Evolutionary conservation across 208 protist genomes (phyloP), one percentile per base, ranked within the genome.

Genomic region (Trypanosoma boissoni): DNA sequence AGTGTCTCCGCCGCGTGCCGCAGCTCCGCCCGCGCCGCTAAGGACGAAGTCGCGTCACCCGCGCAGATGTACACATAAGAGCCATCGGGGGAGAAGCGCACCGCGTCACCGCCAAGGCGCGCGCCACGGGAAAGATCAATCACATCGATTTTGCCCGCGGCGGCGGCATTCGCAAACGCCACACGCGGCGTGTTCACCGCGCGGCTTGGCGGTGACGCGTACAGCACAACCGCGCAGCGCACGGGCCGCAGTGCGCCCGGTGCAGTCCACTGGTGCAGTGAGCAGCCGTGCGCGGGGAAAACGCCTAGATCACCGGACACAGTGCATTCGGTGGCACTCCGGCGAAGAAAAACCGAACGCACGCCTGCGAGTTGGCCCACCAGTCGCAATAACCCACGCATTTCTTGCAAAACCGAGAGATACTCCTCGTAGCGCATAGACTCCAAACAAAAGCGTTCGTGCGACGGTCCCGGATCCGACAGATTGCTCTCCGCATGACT

Each of bases 31-130:
- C 50, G 29, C 29, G 21, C 37, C 14, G 24, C 68, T 7, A 53
- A 65, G 27, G 56, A 61, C 57, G 74, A 20, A n/a, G 39, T 51
- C 18, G 57, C 34, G 21, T 26, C 26, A 29, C 76, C 83, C 31
- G 65, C 61, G 31, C 61, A 74, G 2, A 43, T 36, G 43, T 58
- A 58, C 61, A 74, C 63, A 51, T 52, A 69, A 0, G 27, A 6
- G 2, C 56, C 64, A 39, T 65, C 64, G 18, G 54, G 46, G 12
- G 70, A 67, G 49, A 76, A 72, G 10, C 39, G 29, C 27, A 76
- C 23, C 7, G 64, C 70, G 5, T 52, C 57, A 26, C 57, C 69
- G 5, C 46, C 57, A 49, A 72, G 58, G 5, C 64, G 27, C 12
- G 14, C 43, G 12, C 23, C 42, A 10, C 18, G 6, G 3, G n/a